Conservation (phyloP, 2,329 filamentous ascomycete genomes). For the Zymoseptoria passerinii region DNA sequence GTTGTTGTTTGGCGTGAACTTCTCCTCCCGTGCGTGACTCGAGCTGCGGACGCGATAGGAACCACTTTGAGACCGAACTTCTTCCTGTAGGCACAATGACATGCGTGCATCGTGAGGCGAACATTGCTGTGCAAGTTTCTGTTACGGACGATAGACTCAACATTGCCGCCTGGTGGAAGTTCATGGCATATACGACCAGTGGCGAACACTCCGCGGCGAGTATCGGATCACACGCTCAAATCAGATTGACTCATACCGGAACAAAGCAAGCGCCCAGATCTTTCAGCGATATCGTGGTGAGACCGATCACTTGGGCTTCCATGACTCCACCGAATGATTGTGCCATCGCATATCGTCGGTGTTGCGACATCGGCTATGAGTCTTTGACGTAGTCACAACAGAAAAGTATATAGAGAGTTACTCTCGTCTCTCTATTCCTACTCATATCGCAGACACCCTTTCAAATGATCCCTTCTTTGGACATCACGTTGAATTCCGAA, state of each 20-base stretch:
- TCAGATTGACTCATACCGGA: background rate
- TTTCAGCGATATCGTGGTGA: background rate
- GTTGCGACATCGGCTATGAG: conserved; percentile 8
- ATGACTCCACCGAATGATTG: background rate
- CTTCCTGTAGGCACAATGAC: background rate
- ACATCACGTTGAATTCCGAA: background rate
- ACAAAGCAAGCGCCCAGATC: background rate
- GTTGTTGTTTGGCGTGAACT: background rate
- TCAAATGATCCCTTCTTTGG: conserved; percentile 10
- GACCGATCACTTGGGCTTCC: background rate
- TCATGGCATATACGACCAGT: background rate
- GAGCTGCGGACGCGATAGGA: background rate
- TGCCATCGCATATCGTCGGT: conserved; percentile 5
- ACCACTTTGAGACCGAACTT: background rate
- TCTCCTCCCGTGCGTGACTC: background rate
- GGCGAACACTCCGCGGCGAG: background rate
- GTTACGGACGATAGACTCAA: background rate
- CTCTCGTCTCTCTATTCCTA: background rate
- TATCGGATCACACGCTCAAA: background rate
- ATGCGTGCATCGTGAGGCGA: background rate
- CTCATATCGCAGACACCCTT: conserved; percentile 1
- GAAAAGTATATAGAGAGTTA: background rate
- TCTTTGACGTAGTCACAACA: background rate
- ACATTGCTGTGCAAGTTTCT: background rate
- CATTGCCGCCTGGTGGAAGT: background rate